A percentile compares a stretch with the other conserved stretches of the same genome.
Conservation (phyloP, 768 basidiomycete genomes). For the Hericium rajendrae region DNA sequence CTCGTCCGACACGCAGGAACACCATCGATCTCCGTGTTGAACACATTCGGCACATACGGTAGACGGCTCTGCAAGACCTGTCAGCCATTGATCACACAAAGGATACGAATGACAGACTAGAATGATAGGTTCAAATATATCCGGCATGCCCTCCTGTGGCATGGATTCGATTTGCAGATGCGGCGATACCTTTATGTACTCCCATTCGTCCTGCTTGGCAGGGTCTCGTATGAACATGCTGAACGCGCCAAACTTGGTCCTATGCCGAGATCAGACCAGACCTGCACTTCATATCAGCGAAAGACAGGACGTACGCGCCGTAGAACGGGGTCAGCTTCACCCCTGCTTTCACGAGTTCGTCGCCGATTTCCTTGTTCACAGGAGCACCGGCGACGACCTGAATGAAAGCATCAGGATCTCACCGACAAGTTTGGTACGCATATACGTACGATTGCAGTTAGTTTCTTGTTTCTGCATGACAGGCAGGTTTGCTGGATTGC, state of each 20-base stretch:
- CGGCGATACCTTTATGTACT: constrained; percentile 23
- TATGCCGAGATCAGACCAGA: no score
- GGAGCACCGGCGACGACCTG: constrained; percentile 32
- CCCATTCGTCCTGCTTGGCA: constrained; percentile 21
- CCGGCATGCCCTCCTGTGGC: constrained; percentile 22
- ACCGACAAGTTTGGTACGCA: not conserved
- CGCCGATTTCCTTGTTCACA: constrained; percentile 25
- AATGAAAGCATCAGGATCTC: not conserved
- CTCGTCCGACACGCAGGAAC: not conserved
- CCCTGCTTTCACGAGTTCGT: constrained; percentile 24
- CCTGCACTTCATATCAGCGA: no score
- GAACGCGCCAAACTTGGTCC: constrained; percentile 15
- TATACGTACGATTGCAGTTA: constrained; percentile 9
- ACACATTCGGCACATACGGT: no score
- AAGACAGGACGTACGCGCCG: constrained; percentile 30
- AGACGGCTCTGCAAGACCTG: no score
- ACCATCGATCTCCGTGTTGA: not conserved
- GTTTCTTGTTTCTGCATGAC: constrained; percentile 4
- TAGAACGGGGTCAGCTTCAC: constrained; percentile 25
- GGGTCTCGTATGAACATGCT: constrained; percentile 2
- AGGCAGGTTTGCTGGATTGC: constrained; percentile 4
- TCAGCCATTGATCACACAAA: no score
- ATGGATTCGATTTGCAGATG: no score
- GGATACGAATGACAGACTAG: no score
- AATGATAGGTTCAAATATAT: constrained; percentile 27